Conservation (phyloP, 805 yeast genomes). For the Myxozyma nipponensis region DNA sequence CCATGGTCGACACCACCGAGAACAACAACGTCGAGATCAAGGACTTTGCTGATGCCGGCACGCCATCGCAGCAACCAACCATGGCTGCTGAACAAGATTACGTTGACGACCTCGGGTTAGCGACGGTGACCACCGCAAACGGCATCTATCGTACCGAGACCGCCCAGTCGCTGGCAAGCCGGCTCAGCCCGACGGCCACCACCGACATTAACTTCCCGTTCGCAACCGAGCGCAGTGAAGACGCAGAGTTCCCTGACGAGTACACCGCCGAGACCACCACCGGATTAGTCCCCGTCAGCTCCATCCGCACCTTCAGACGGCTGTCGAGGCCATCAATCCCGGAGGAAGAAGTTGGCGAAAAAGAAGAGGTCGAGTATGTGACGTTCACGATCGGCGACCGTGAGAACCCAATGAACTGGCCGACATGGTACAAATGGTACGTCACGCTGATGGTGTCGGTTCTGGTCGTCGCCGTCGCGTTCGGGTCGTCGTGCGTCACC, state of each 20-base stretch:
- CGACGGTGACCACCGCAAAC: constrained; percentile 1
- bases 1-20: not conserved
- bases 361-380: constrained; percentile 61
- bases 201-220: constrained; percentile 50
- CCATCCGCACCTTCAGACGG: constrained; percentile 41
- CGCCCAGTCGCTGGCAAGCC: constrained; percentile 62
- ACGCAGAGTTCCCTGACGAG: constrained; percentile 79
- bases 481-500: constrained; percentile 86
- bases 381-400: constrained; percentile 78
- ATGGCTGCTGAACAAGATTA: not conserved
- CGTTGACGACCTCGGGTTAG: not conserved
- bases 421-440: constrained; percentile 24
- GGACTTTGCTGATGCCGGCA: not conserved
- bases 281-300: constrained; percentile 78
- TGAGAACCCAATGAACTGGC: constrained; percentile 60
- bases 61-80: not conserved
- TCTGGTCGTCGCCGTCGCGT: constrained; percentile 84
- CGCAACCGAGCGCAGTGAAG: constrained; percentile 26
- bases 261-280: constrained; percentile 83
- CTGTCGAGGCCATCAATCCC: no score
- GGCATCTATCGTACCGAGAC: constrained; percentile 53
- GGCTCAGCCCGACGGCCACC: constrained; percentile 52
- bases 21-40: not conserved
- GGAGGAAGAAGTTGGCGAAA: constrained; percentile 35
- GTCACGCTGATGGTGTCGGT: constrained; percentile 67